phyloP scores from a whole-genome alignment of 2,329 filamentous ascomycete genomes.

The Tympanopsis confertula region DNA sequence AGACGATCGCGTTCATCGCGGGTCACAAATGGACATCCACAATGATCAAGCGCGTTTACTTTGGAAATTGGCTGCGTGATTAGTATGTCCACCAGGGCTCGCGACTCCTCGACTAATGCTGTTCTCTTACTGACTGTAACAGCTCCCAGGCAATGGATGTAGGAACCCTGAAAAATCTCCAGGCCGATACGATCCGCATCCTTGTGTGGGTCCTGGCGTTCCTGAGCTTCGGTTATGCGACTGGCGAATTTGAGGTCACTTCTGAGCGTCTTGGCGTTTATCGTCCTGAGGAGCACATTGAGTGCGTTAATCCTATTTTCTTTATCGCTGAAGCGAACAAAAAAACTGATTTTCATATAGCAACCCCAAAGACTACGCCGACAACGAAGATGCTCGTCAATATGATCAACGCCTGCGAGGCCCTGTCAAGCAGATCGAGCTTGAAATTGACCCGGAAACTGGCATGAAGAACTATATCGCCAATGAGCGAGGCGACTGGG shows the following conservation, averaged over 20 bases:
- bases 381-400: slow-evolving; percentile 72
- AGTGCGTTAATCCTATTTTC: slow-evolving; percentile 14
- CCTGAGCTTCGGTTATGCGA: slow-evolving; percentile 74
- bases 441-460: slow-evolving; percentile 61
- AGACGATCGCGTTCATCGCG: slow-evolving; percentile 63
- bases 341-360: background rate
- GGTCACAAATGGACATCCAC: slow-evolving; percentile 78
- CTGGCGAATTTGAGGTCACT: slow-evolving; percentile 74
- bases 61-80: slow-evolving; percentile 78
- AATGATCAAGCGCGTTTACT: slow-evolving; percentile 69
- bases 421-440: slow-evolving; percentile 61
- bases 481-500: slow-evolving; percentile 78
- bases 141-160: slow-evolving; percentile 69
- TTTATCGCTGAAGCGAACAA: no score
- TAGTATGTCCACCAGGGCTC: slow-evolving; percentile 40
- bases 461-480: slow-evolving; percentile 99
- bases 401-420: slow-evolving; percentile 73
- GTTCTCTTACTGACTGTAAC: background rate
- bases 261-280: slow-evolving; percentile 71
- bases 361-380: slow-evolving; percentile 76
- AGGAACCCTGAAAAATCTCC: slow-evolving; percentile 67
- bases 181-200: slow-evolving; percentile 66
- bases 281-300: slow-evolving; percentile 63
- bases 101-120: no score
- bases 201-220: slow-evolving; percentile 75